Conservation (phyloP, 2,329 filamentous ascomycete genomes). For the Chaetomium olivaceum region DNA sequence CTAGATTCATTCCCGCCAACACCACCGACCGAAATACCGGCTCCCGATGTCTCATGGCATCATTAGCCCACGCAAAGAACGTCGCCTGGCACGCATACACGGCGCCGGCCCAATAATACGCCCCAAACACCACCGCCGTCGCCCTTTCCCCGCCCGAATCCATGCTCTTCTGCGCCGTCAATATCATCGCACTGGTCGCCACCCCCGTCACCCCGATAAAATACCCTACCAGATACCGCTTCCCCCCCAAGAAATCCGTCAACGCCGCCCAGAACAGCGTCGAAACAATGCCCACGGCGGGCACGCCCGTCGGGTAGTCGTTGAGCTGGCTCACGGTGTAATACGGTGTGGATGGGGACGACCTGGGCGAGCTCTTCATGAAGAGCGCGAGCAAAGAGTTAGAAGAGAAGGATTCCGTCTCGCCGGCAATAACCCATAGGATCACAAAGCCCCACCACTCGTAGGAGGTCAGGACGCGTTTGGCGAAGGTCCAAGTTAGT, state of each 20-base stretch:
- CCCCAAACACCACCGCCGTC: conserved; percentile 59
- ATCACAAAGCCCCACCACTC: conserved; percentile 67
- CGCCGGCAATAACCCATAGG: conserved; percentile 70
- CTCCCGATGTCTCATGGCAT: conserved; percentile 65
- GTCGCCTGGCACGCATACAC: conserved; percentile 74
- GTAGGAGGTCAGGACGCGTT: conserved; percentile 58
- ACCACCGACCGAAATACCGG: conserved; percentile 65
- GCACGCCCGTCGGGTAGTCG: conserved; percentile 58
- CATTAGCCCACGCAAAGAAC: conserved; percentile 76
- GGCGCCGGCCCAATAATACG: conserved; percentile 69
- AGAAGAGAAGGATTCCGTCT: conserved; percentile 68
- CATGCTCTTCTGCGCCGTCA: conserved; percentile 45
- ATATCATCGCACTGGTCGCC: conserved; percentile 61
- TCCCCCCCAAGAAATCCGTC: conserved; percentile 64
- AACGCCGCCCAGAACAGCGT: conserved; percentile 70
- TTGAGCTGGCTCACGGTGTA: conserved; percentile 55
- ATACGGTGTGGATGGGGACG: conserved; percentile 38
- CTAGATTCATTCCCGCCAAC: conserved; percentile 71
- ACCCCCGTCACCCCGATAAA: conserved; percentile 67
- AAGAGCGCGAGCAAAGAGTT: conserved; percentile 59
- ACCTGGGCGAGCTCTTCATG: conserved; percentile 49
- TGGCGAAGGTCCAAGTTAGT: conserved; percentile 47
- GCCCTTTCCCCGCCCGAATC: conserved; percentile 41
- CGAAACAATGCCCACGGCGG: conserved; percentile 57
- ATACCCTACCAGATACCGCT: conserved; percentile 65